Conservation (phyloP, 2,329 filamentous ascomycete genomes). For the Taxawa tesnikishii region DNA sequence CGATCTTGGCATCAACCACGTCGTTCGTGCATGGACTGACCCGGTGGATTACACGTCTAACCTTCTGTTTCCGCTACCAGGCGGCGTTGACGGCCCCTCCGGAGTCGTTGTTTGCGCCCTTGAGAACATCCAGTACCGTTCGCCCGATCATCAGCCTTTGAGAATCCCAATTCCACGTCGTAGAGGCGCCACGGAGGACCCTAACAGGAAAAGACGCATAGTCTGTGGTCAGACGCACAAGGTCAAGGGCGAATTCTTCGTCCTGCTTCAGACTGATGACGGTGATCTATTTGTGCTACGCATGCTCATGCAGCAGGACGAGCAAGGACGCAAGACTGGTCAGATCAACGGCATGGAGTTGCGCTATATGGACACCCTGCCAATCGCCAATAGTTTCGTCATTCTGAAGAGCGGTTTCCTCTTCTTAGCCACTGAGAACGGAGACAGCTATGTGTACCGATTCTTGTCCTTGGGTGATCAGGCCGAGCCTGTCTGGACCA, state of each 20-base stretch:
- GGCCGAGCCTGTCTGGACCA: slow-evolving; percentile 74
- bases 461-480: slow-evolving; percentile 95
- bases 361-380: slow-evolving; percentile 96
- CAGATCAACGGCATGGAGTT: slow-evolving; percentile 78
- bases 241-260: slow-evolving; percentile 89
- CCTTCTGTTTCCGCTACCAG: slow-evolving; percentile 88
- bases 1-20: slow-evolving; percentile 91
- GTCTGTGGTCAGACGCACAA: slow-evolving; percentile 95
- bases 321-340: slow-evolving; percentile 62
- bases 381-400: slow-evolving; percentile 73
- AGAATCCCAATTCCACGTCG: slow-evolving; percentile 80
- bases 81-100: slow-evolving; percentile 84
- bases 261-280: slow-evolving; percentile 89
- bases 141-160: slow-evolving; percentile 85
- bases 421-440: slow-evolving; percentile 83
- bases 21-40: slow-evolving; percentile 93
- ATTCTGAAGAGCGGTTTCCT: slow-evolving; percentile 94
- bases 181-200: slow-evolving; percentile 80
- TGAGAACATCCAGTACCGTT: slow-evolving; percentile 92
- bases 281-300: slow-evolving; percentile 97
- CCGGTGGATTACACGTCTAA: slow-evolving; percentile 81
- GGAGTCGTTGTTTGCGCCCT: slow-evolving; percentile 91
- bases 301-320: slow-evolving; percentile 78
- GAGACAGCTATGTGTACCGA: slow-evolving; percentile 91
- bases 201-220: slow-evolving; percentile 76